Conservation (phyloP, 805 yeast species). For the Nakazawaea ernobii region DNA sequence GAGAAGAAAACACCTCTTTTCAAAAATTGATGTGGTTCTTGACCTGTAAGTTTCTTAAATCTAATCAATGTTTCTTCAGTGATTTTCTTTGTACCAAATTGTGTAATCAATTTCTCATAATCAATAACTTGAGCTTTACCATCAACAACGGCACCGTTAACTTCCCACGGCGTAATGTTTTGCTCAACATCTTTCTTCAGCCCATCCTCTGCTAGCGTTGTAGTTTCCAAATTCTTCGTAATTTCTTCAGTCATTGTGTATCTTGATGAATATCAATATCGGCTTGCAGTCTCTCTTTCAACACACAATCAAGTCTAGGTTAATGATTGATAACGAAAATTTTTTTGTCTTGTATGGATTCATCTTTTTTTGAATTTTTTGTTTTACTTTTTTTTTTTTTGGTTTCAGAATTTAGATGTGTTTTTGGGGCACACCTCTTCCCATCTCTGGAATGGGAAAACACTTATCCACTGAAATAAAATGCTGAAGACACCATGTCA, state of each 20-base stretch:
- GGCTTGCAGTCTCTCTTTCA: not conserved
- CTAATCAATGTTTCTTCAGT: conserved; percentile 65
- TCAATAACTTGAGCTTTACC: conserved; percentile 90
- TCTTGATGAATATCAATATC: not conserved
- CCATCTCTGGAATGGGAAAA: not conserved
- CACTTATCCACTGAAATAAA: not conserved
- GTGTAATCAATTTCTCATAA: conserved; percentile 78
- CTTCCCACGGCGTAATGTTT: conserved; percentile 95
- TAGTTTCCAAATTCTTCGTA: conserved; percentile 16
- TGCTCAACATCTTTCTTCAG: conserved; percentile 32
- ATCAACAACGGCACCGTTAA: conserved; percentile 95
- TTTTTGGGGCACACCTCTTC: not conserved
- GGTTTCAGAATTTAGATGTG: not conserved
- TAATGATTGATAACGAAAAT: conserved; percentile 2
- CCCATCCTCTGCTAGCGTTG: conserved; percentile 13
- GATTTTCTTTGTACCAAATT: conserved; percentile 81
- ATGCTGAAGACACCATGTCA: not conserved
- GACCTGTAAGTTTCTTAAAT: conserved; percentile 81
- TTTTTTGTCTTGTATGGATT: not conserved
- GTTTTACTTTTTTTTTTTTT: not conserved
- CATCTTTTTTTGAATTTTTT: not conserved
- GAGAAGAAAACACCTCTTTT: conserved; percentile 90
- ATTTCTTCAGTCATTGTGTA: conserved; percentile 16
- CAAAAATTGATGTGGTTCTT: conserved; percentile 83
- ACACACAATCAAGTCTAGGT: not conserved